Percentiles rank a stretch among this genome's conserved stretches.
phyloP scores from a whole-genome alignment of 352 stramenopile species.

The Globisporangium paddicum region DNA sequence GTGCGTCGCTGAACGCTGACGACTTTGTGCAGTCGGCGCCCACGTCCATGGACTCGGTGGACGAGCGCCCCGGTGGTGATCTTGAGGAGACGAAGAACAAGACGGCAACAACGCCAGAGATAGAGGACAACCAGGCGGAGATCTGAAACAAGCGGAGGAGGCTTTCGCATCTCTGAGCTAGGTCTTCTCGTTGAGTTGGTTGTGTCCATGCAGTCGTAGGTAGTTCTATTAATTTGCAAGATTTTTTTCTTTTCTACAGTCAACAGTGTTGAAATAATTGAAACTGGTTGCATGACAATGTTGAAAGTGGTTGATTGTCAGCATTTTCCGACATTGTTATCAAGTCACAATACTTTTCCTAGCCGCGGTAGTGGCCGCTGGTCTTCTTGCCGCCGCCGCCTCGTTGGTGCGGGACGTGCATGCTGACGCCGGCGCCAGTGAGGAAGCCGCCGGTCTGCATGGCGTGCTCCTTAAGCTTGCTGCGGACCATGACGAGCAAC shows the following conservation, averaged over 20 bases:
- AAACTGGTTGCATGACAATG: no score
- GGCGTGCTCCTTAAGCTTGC: conserved; percentile 40
- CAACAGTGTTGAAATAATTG: no score
- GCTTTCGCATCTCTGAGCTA: no score
- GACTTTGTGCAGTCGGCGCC: conserved; percentile 12
- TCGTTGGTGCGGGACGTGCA: background rate
- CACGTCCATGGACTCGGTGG: conserved; percentile 16
- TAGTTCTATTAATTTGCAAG: no score
- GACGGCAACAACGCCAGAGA: background rate
- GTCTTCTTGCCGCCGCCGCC: conserved; percentile 2
- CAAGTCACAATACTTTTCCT: no score
- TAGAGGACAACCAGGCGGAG: conserved; percentile 36
- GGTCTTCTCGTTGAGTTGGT: background rate
- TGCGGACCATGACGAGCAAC: conserved; percentile 70
- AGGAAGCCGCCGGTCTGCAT: conserved; percentile 3
- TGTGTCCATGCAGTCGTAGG: no score
- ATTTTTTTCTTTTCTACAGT: no score
- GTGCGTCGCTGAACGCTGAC: conserved; percentile 17
- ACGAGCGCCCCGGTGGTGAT: conserved; percentile 17
- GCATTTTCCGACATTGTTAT: no score
- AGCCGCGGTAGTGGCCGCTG: background rate
- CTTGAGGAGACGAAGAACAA: conserved; percentile 5
- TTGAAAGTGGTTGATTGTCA: no score
- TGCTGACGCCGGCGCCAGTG: background rate
- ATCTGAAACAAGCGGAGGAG: conserved; percentile 24